These are phyloP conservation scores for Ogataea trehaloabstinens DNA, from an alignment of 805 yeast genomes.

Conservation along the genomic window DNA sequence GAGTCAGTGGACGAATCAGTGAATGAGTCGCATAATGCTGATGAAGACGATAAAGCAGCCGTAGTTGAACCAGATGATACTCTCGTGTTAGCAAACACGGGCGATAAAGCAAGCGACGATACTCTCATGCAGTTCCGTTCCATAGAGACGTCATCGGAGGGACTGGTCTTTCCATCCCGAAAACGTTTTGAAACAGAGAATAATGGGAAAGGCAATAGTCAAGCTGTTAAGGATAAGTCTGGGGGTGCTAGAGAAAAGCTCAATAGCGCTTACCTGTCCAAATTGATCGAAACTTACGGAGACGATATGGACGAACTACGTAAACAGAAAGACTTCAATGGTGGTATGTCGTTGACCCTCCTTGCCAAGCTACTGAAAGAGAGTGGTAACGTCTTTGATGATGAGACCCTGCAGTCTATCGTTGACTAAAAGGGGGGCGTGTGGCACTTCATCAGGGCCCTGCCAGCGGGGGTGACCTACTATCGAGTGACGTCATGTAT, in stretches of 20 bases:
- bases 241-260: constrained; percentile 36
- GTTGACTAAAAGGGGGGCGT: constrained; percentile 5
- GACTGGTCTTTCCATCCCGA: constrained; percentile 1
- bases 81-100: neutral
- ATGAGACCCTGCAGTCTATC: constrained; percentile 39
- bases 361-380: constrained; percentile 58
- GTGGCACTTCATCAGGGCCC: neutral
- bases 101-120: constrained; percentile 2
- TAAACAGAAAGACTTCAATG: constrained; percentile 59
- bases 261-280: constrained; percentile 48
- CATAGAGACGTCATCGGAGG: constrained; percentile 9
- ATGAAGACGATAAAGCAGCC: neutral
- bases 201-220: constrained; percentile 25
- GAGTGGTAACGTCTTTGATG: constrained; percentile 58
- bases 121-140: constrained; percentile 11
- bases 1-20: constrained; percentile 35
- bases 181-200: constrained; percentile 2
- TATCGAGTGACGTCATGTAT: too few species aligned
- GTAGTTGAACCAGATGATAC: neutral
- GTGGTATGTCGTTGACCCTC: constrained; percentile 50
- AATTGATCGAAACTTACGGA: constrained; percentile 58
- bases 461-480: too few species aligned
- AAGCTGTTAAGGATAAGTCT: constrained; percentile 28
- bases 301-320: constrained; percentile 61
- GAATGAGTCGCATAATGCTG: constrained; percentile 2